Evolutionary conservation across 495 filamentous ascomycete species (phyloP).

Genomic region (Xylaria sp.): DNA sequence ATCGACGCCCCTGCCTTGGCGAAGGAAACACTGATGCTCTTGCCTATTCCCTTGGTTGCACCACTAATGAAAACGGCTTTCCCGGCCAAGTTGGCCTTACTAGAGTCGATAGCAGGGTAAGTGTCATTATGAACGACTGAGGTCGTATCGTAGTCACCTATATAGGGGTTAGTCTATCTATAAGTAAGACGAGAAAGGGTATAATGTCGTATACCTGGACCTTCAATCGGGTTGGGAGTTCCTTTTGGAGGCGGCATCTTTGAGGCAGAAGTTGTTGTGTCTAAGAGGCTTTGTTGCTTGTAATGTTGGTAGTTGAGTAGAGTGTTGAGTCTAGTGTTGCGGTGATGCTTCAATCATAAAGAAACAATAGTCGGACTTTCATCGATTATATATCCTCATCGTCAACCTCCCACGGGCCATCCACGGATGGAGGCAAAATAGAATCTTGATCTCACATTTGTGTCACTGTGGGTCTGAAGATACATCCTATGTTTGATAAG

Average conservation of each 20-base stretch:
- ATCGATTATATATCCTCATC: slow-evolving; percentile 2
- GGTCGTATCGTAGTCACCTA: slow-evolving; percentile 41
- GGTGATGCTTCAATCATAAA: background rate
- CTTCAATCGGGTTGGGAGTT: slow-evolving; percentile 32
- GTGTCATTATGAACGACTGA: slow-evolving; percentile 46
- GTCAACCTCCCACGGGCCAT: background rate
- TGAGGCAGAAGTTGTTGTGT: background rate
- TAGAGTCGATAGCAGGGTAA: slow-evolving; percentile 54
- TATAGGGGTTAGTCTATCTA: background rate
- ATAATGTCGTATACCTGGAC: slow-evolving; percentile 30
- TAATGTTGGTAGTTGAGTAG: background rate
- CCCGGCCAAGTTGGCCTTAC: slow-evolving; percentile 43
- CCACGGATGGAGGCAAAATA: background rate
- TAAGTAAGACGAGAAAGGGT: background rate
- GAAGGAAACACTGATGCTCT: slow-evolving; percentile 35
- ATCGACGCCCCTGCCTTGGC: slow-evolving; percentile 54
- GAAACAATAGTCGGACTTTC: background rate
- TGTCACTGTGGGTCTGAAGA: background rate
- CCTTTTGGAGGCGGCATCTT: slow-evolving; percentile 38
- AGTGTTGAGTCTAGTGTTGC: background rate
- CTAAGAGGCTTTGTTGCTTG: background rate
- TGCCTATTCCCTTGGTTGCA: slow-evolving; percentile 58
- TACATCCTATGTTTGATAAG: too few species aligned
- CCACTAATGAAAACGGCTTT: slow-evolving; percentile 58
- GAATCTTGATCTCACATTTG: background rate